Percentiles rank a stretch among this genome's conserved stretches.
These are phyloP conservation scores for Aquilaria agallochum DNA, from an alignment of 441 rosid species.

Conservation along the genomic window DNA sequence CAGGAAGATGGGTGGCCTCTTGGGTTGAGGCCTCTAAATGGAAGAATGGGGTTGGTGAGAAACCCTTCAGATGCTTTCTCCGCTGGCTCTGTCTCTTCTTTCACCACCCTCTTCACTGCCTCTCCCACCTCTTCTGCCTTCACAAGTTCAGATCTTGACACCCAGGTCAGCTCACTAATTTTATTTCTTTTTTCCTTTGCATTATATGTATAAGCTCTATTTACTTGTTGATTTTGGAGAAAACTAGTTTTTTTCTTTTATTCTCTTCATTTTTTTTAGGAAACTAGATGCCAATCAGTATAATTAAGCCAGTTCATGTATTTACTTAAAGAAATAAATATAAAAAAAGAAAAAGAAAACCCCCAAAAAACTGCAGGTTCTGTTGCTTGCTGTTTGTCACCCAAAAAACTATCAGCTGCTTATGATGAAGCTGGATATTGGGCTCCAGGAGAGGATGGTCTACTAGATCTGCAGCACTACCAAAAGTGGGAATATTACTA, in stretches of 20 bases:
- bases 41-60: conserved; percentile 62
- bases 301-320: neutral
- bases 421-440: no score
- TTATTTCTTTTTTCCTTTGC: neutral
- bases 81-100: conserved; percentile 56
- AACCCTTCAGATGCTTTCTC: conserved; percentile 35
- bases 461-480: no score
- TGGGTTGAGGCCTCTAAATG: conserved; percentile 66
- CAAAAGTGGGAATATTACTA: no score
- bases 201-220: no score
- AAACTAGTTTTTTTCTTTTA: neutral
- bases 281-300: no score
- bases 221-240: neutral
- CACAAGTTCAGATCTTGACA: conserved; percentile 71
- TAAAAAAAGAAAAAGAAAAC: no score
- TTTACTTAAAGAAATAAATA: neutral
- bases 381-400: no score
- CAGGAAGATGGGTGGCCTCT: conserved; percentile 91
- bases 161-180: conserved; percentile 39
- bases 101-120: conserved; percentile 50
- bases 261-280: neutral
- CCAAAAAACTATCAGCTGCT: no score
- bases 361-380: no score
- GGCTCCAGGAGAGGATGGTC: no score
- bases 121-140: conserved; percentile 37